These are phyloP conservation scores for Termitomyces sp. DNA, from an alignment of 768 basidiomycete species.

Conservation along the genomic window DNA sequence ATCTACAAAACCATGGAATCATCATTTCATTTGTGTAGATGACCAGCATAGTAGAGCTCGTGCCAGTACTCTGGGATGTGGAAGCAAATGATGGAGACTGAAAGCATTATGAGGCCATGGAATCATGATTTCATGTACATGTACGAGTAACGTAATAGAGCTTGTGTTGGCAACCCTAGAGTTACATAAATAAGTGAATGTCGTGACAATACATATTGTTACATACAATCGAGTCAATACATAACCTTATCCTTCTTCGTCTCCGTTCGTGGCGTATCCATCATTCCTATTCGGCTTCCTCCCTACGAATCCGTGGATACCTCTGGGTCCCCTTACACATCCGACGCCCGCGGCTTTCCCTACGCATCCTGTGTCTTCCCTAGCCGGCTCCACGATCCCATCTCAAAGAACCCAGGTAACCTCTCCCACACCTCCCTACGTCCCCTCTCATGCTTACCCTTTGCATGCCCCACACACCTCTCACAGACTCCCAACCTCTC, in stretches of 20 bases:
- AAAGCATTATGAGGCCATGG: background rate
- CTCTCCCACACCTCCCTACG: conserved; percentile 37
- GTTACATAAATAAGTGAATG: background rate
- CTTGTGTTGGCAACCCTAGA: background rate
- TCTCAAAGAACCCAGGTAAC: conserved; percentile 35
- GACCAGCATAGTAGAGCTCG: too few species aligned
- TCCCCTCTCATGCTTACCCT: conserved; percentile 28
- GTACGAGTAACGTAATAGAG: background rate
- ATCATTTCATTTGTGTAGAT: too few species aligned
- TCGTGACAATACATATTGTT: background rate
- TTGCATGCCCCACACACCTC: conserved; percentile 29
- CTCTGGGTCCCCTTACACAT: too few species aligned
- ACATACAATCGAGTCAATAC: background rate
- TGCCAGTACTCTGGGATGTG: background rate
- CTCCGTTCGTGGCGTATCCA: too few species aligned
- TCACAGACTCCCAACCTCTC: conserved; percentile 31
- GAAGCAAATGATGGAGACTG: background rate
- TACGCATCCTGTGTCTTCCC: conserved; percentile 23
- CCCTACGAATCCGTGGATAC: too few species aligned
- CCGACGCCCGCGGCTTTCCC: background rate
- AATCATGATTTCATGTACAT: background rate
- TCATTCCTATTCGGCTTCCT: background rate
- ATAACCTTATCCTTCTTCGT: too few species aligned
- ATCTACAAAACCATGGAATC: too few species aligned
- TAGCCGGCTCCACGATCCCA: conserved; percentile 36